Conservation (phyloP, 2,329 filamentous ascomycete genomes). For the Fusarium globosum region DNA sequence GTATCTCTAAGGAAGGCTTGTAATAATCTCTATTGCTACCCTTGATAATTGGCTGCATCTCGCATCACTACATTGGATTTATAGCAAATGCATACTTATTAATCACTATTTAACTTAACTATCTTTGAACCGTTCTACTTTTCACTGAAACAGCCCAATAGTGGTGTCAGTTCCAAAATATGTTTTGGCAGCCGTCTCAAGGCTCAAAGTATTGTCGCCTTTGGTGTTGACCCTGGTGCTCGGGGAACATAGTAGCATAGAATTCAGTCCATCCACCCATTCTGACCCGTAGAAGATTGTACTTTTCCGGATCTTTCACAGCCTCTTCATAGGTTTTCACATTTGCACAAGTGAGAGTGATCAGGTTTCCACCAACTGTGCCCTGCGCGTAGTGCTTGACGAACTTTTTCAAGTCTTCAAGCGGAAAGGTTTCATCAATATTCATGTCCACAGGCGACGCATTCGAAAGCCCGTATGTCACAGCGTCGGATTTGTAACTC, state of each 20-base stretch:
- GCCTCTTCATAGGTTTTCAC: neutral
- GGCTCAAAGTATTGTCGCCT: neutral
- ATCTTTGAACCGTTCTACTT: neutral
- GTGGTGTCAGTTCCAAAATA: neutral
- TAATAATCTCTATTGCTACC: too few relatives aligned
- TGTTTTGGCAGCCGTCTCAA: neutral
- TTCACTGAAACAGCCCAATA: neutral
- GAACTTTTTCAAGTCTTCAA: neutral
- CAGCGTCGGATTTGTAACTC: neutral
- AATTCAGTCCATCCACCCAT: neutral
- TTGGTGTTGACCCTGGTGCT: neutral
- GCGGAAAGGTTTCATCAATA: neutral
- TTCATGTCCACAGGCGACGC: neutral
- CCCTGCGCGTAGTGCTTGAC: neutral
- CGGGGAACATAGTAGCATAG: neutral
- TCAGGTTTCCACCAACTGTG: neutral
- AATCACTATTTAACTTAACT: neutral
- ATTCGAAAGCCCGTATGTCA: neutral
- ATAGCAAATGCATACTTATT: too few relatives aligned
- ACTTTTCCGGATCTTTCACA: neutral
- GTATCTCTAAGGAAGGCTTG: too few relatives aligned
- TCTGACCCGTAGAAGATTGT: neutral
- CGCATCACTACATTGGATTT: too few relatives aligned
- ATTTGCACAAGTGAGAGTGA: neutral
- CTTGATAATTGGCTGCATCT: too few relatives aligned